A percentile compares a stretch with the other conserved stretches of the same genome.
Conservation (phyloP, 2,329 filamentous ascomycete species). For the Alternaria sp. region DNA sequence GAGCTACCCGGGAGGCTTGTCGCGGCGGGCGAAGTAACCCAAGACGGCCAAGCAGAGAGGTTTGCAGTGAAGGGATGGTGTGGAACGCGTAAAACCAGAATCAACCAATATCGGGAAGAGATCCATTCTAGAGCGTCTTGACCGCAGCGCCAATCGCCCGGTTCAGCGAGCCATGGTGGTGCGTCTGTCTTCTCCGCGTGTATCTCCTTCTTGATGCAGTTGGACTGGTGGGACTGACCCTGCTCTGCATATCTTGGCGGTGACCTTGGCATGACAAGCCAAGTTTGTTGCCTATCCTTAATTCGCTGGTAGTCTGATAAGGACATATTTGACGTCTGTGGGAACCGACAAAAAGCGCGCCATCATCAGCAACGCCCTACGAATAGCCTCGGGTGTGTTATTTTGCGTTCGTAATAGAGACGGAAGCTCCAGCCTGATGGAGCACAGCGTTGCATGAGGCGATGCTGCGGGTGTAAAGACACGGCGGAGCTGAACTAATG, state of each 20-base stretch:
- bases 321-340: constrained; percentile 18
- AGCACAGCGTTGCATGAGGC: not conserved
- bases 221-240: constrained; percentile 21
- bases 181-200: constrained; percentile 24
- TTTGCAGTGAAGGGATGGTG: constrained; percentile 24
- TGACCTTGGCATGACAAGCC: constrained; percentile 24
- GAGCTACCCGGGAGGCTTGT: constrained; percentile 28
- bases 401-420: not conserved
- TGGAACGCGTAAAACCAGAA: constrained; percentile 16
- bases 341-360: constrained; percentile 20
- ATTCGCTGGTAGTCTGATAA: constrained; percentile 23
- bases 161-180: constrained; percentile 23
- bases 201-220: constrained; percentile 33
- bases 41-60: constrained; percentile 34
- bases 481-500: not conserved
- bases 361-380: not conserved
- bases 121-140: constrained; percentile 23
- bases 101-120: constrained; percentile 17
- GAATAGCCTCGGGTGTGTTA: not conserved
- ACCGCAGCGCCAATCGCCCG: constrained; percentile 33
- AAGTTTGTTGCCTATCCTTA: constrained; percentile 23
- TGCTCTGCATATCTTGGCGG: constrained; percentile 27
- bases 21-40: constrained; percentile 25
- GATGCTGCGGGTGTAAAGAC: not conserved
- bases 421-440: not conserved